Percentiles rank a stretch among this genome's conserved stretches.
phyloP scores from a whole-genome alignment of 1,139 yeast genomes.

The Geotrichum europaeum region DNA sequence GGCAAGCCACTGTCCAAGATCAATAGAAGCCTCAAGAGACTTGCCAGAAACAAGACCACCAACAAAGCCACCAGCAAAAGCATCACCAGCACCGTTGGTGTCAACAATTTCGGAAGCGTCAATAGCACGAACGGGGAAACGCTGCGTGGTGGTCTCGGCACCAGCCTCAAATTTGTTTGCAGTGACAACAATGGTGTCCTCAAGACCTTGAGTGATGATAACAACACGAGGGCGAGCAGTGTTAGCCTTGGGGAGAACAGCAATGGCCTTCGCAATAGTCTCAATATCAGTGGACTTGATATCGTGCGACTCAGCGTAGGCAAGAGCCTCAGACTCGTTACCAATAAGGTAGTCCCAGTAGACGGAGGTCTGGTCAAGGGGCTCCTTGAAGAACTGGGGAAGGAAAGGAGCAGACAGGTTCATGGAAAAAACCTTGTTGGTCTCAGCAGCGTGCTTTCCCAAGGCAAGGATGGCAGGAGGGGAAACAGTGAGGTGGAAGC shows the following conservation, averaged over 20 bases:
- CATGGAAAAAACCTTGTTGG: constrained; percentile 74
- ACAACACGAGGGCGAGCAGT: constrained; percentile 69
- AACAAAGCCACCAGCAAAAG: constrained; percentile 95
- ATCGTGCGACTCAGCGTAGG: constrained; percentile 82
- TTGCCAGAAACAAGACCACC: constrained; percentile 82
- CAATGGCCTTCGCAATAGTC: constrained; percentile 77
- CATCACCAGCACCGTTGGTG: constrained; percentile 99
- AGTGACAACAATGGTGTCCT: constrained; percentile 71
- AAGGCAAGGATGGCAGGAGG: constrained; percentile 87
- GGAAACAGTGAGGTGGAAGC: constrained; percentile 95
- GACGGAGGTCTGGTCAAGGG: constrained; percentile 71
- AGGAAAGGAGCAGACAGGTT: constrained; percentile 97
- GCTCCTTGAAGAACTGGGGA: constrained; percentile 90
- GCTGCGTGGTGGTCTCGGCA: constrained; percentile 43
- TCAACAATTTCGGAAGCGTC: constrained; percentile 65
- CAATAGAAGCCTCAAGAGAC: constrained; percentile 53
- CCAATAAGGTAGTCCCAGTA: constrained; percentile 91
- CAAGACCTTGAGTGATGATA: constrained; percentile 82
- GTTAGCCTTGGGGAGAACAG: constrained; percentile 73
- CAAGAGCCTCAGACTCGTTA: constrained; percentile 95
- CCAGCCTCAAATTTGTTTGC: constrained; percentile 35
- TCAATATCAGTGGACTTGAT: constrained; percentile 54
- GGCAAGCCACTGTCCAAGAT: constrained; percentile 97
- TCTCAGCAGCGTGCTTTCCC: constrained; percentile 86
- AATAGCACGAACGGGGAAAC: constrained; percentile 66